Conservation (phyloP, 1,284 basidiomycete genomes). For the Sutorius eximius region DNA sequence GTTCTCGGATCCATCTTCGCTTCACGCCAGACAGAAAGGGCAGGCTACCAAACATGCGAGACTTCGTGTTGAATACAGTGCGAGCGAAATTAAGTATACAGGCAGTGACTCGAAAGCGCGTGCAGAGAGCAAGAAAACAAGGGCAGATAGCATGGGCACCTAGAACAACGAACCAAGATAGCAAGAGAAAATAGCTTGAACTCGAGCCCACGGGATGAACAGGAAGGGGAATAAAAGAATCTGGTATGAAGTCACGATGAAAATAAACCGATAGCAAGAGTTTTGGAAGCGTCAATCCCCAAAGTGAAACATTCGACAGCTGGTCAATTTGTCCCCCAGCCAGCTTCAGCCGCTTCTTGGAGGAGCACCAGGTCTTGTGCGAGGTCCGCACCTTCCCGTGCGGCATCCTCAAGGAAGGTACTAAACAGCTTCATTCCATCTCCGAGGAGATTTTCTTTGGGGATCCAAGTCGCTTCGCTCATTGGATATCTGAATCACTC, state of each 20-base stretch:
- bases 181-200: not conserved
- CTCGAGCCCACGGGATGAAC: not conserved
- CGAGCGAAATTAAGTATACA: not conserved
- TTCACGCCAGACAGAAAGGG: too few species aligned
- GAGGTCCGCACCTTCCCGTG: slow-evolving; percentile 19
- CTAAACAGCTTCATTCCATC: slow-evolving; percentile 14
- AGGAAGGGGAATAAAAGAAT: not conserved
- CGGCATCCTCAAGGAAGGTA: slow-evolving; percentile 19
- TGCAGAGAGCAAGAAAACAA: not conserved
- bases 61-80: not conserved
- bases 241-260: not conserved
- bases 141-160: not conserved
- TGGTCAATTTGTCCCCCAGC: slow-evolving; percentile 8
- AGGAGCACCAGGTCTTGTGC: slow-evolving; percentile 14
- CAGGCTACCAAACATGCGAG: not conserved
- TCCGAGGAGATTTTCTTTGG: slow-evolving; percentile 28
- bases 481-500: slow-evolving; percentile 28
- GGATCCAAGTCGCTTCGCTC: slow-evolving; percentile 30
- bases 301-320: not conserved
- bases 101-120: not conserved
- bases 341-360: slow-evolving; percentile 19
- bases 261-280: not conserved
- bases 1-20: too few species aligned
- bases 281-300: not conserved
- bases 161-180: not conserved